phyloP scores from a whole-genome alignment of 495 filamentous ascomycete species.

The Aspergillus cavernicola region DNA sequence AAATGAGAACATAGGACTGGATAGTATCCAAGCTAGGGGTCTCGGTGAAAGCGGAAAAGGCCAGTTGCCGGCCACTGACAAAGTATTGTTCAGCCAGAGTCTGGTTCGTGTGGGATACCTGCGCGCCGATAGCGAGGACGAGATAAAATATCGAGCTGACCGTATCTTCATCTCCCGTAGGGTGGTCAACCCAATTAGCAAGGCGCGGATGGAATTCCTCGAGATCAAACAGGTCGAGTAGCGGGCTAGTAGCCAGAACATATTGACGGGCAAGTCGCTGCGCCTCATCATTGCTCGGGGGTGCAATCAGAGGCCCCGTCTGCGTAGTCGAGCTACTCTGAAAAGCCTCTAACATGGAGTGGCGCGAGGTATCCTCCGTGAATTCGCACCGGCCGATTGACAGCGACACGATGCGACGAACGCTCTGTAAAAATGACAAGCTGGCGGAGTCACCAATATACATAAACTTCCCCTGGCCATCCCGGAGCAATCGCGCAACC shows the following conservation, averaged over 20 bases:
- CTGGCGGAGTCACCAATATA: slow-evolving; percentile 74
- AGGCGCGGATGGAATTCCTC: slow-evolving; percentile 34
- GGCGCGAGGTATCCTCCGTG: slow-evolving; percentile 63
- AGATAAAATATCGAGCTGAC: slow-evolving; percentile 55
- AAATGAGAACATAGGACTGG: slow-evolving; percentile 55
- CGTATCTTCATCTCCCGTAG: slow-evolving; percentile 39
- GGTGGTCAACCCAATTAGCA: slow-evolving; percentile 40
- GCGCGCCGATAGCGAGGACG: slow-evolving; percentile 58
- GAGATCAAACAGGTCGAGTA: slow-evolving; percentile 39
- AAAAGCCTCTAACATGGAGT: slow-evolving; percentile 63
- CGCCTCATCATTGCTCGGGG: slow-evolving; percentile 34
- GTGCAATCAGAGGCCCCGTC: slow-evolving; percentile 26
- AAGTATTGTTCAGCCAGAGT: slow-evolving; percentile 48
- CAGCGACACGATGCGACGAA: slow-evolving; percentile 68
- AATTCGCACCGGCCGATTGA: slow-evolving; percentile 63
- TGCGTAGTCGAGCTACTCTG: slow-evolving; percentile 37
- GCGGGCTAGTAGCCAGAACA: slow-evolving; percentile 38
- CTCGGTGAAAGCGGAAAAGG: slow-evolving; percentile 52
- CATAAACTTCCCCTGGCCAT: slow-evolving; percentile 52
- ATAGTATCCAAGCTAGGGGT: slow-evolving; percentile 55
- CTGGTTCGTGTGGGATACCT: slow-evolving; percentile 46
- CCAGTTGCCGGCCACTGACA: slow-evolving; percentile 51
- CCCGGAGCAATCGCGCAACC: slow-evolving; percentile 50
- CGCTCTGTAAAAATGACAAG: slow-evolving; percentile 66
- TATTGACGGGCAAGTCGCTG: slow-evolving; percentile 37